Evolutionary conservation across 2,329 filamentous ascomycete genomes (phyloP), one percentile per base, ranked within the genome.

Genomic region (Capronia americana): DNA sequence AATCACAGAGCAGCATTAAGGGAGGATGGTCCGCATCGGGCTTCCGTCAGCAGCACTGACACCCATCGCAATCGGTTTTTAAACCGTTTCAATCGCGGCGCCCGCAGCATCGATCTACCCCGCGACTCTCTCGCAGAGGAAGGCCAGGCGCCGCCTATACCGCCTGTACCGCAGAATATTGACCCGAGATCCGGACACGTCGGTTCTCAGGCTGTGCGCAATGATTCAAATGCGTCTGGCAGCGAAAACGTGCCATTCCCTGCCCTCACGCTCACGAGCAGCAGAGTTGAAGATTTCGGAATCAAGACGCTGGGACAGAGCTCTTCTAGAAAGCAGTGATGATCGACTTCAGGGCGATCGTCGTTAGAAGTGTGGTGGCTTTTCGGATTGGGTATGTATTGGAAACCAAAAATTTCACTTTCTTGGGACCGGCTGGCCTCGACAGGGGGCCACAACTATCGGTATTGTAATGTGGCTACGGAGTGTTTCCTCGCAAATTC

Each of bases 61-160:
- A 78, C 79, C 5, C 85, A 87, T 64, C 83, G 85, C 6, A 88
- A 88, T 69, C 83, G 87, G 2, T 90, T 90, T 78, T 87, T 90
- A 76, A 79, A 82, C 41, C 83, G 86, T n/a, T 72, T 75, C 2
- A 72, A 74, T 34, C 76, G 76, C n/a, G 17, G 54, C 26, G 58
- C 44, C 26, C 59, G 59, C 54, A 68, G 65, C 44, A 57, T 64
- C 4, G 70, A 72, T 41, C 57, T 53, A 20, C 64, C 62, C 17
- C 63, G 68, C 26, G 70, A 72, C n/a, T 69, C 69, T 14, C 51
- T 71, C 3, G 66, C 65, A 17, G 70, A 72, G 30, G 69, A 70
- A 61, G 69, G 69, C 12, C 54, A 69, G 11, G 69, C 67, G n/a
- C 63, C 66, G 3, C 63, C 66, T 28, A 38, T 70, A 2, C 48